Percentiles rank a stretch among this genome's conserved stretches.
These are phyloP conservation scores for Trematosphaeria pertusa DNA, from an alignment of 2,329 filamentous ascomycete genomes.

Conservation along the genomic window DNA sequence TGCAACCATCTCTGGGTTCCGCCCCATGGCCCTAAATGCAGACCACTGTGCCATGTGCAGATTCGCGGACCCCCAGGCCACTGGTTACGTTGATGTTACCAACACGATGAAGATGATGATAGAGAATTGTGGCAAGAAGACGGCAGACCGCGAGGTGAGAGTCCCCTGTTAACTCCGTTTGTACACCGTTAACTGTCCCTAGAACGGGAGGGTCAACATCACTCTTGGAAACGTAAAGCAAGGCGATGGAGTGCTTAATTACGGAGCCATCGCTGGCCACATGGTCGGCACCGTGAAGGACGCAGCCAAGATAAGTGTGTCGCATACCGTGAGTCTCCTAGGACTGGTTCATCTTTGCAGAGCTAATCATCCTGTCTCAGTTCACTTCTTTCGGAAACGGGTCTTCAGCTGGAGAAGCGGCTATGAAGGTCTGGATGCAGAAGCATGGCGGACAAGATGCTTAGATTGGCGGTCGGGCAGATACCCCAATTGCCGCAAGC, in stretches of 20 bases:
- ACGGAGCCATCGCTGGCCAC: constrained; percentile 5
- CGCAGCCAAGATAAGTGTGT: constrained; percentile 5
- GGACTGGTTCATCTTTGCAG: background rate
- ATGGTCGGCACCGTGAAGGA: constrained; percentile 5
- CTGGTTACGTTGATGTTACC: constrained; percentile 8
- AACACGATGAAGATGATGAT: constrained; percentile 6
- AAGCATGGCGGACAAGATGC: no score
- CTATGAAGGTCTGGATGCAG: no score
- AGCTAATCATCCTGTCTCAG: background rate
- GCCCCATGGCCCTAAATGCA: constrained; percentile 4
- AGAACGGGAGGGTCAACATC: constrained; percentile 3
- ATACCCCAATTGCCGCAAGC: no score
- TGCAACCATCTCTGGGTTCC: constrained; percentile 5
- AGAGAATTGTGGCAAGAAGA: constrained; percentile 7
- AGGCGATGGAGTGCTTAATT: constrained; percentile 5
- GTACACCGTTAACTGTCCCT: background rate
- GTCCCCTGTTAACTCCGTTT: background rate
- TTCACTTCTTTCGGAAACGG: constrained; percentile 2
- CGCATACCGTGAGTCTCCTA: constrained; percentile 6
- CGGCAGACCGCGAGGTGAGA: background rate
- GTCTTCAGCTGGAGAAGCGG: constrained; percentile 1
- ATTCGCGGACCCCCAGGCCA: constrained; percentile 3
- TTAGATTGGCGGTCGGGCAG: no score
- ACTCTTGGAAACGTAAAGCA: constrained; percentile 6
- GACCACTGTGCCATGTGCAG: constrained; percentile 10